phyloP scores from a whole-genome alignment of 768 basidiomycete genomes.

The Phylloporus arenicola region DNA sequence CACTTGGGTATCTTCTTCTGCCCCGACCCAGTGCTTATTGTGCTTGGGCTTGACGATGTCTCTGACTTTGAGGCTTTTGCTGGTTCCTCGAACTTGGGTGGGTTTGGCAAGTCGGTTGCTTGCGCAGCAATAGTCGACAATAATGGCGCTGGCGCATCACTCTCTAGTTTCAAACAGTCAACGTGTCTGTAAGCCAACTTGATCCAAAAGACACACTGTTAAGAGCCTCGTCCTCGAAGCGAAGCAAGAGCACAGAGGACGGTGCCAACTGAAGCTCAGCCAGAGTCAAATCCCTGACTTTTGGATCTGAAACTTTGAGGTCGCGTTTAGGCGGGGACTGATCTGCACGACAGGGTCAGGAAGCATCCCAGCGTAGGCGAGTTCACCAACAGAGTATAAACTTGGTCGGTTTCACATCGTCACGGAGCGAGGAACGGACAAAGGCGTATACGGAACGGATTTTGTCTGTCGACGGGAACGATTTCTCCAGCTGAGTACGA shows the following conservation, averaged over 20 bases:
- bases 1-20: slow-evolving; percentile 70
- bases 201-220: slow-evolving; percentile 45
- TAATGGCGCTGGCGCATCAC: slow-evolving; percentile 59
- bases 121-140: slow-evolving; percentile 47
- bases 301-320: slow-evolving; percentile 72
- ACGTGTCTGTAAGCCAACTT: not conserved
- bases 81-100: slow-evolving; percentile 35
- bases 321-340: slow-evolving; percentile 81
- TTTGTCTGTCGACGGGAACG: slow-evolving; percentile 72
- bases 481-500: slow-evolving; percentile 73
- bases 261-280: slow-evolving; percentile 72
- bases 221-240: slow-evolving; percentile 66
- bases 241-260: slow-evolving; percentile 68
- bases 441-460: slow-evolving; percentile 83
- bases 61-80: slow-evolving; percentile 5
- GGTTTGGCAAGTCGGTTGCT: slow-evolving; percentile 63
- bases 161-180: slow-evolving; percentile 35
- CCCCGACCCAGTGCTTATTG: slow-evolving; percentile 22
- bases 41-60: slow-evolving; percentile 7
- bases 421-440: slow-evolving; percentile 62
- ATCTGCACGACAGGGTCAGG: slow-evolving; percentile 38
- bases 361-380: not conserved
- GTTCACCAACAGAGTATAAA: slow-evolving; percentile 72
- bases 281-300: slow-evolving; percentile 62
- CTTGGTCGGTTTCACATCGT: slow-evolving; percentile 73